Percentiles rank a stretch among this genome's conserved stretches.
Conservation (phyloP, 805 yeast genomes). For the Candida morakotiae region DNA sequence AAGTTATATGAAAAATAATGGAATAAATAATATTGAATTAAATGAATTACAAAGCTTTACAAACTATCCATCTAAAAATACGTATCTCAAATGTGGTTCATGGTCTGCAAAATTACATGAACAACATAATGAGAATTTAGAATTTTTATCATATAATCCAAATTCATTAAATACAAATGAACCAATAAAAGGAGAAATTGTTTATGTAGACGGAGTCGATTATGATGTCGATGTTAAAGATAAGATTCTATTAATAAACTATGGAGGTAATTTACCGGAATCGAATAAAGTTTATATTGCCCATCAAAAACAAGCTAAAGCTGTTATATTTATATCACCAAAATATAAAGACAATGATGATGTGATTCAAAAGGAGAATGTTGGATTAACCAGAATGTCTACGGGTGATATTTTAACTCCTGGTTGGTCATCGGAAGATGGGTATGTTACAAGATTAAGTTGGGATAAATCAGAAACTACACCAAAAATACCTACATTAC, state of each 20-base stretch:
- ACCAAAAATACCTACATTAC: constrained; percentile 72
- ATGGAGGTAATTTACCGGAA: constrained; percentile 43
- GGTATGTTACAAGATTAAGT: constrained; percentile 33
- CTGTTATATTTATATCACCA: constrained; percentile 58
- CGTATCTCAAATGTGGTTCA: constrained; percentile 27
- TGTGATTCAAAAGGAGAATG: constrained; percentile 52
- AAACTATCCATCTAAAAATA: constrained; percentile 54
- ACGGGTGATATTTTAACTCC: constrained; percentile 83
- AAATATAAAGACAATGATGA: constrained; percentile 25
- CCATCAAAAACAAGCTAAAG: constrained; percentile 52
- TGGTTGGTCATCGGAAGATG: constrained; percentile 57
- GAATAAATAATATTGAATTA: constrained; percentile 49
- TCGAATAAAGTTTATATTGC: constrained; percentile 46
- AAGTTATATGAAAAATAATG: constrained; percentile 54
- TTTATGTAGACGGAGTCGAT: constrained; percentile 62
- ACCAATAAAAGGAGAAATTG: constrained; percentile 45
- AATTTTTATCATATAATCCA: constrained; percentile 60
- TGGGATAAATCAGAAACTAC: constrained; percentile 48
- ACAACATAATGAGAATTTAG: constrained; percentile 25
- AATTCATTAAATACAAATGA: constrained; percentile 53
- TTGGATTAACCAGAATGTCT: constrained; percentile 53
- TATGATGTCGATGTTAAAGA: constrained; percentile 46
- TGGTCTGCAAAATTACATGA: constrained; percentile 38
- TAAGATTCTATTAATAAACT: constrained; percentile 56
- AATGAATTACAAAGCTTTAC: constrained; percentile 51